These are phyloP conservation scores for Tricholoma matsutake DNA, from an alignment of 768 basidiomycete genomes.

Conservation along the genomic window DNA sequence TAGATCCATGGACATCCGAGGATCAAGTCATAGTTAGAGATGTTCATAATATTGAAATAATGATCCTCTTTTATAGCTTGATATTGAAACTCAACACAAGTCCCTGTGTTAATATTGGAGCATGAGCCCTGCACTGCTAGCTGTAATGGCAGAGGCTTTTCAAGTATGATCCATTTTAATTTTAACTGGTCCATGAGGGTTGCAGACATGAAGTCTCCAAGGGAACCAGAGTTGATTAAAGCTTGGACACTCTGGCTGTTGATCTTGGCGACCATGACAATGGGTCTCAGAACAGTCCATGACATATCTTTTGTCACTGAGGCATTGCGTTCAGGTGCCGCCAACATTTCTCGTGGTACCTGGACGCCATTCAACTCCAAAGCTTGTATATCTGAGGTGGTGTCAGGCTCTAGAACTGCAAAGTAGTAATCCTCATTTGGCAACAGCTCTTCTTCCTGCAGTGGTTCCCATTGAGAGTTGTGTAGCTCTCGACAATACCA, in stretches of 20 bases:
- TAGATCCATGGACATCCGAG: no score
- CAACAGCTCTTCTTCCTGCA: no score
- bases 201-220: not conserved
- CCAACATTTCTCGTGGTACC: no score
- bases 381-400: no score
- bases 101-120: conserved; percentile 3
- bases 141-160: not conserved
- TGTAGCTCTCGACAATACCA: conserved; percentile 1
- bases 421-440: no score
- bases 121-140: conserved; percentile 5
- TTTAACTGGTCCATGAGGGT: not conserved
- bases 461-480: no score
- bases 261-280: not conserved
- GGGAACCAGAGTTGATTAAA: not conserved
- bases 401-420: not conserved
- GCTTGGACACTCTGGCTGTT: not conserved
- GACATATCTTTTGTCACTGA: not conserved
- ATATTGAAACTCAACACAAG: not conserved
- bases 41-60: conserved; percentile 36
- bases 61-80: conserved; percentile 6
- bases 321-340: not conserved
- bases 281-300: not conserved
- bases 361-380: no score
- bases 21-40: no score
- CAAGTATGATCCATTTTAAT: not conserved